phyloP scores from a whole-genome alignment of 495 filamentous ascomycete species.

The Xylaria bambusicola region DNA sequence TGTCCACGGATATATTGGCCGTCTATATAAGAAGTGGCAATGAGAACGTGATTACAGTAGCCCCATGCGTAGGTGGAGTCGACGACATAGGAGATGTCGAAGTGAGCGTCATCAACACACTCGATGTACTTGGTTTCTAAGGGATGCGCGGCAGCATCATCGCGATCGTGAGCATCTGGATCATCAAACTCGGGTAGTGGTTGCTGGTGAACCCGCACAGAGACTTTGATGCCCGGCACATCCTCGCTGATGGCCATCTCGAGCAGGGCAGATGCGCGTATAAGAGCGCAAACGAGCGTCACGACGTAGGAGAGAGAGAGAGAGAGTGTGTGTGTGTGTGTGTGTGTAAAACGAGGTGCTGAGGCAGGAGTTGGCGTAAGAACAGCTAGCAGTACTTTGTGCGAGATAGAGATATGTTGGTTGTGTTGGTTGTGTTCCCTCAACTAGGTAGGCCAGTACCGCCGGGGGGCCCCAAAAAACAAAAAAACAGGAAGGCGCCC shows the following conservation, averaged over 20 bases:
- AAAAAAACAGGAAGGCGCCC: no score
- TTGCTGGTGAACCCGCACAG: constrained; percentile 21
- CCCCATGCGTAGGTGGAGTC: constrained; percentile 15
- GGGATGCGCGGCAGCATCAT: background rate
- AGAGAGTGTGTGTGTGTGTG: no score
- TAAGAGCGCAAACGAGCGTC: no score
- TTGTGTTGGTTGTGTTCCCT: no score
- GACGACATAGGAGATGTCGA: constrained; percentile 19
- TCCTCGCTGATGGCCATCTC: constrained; percentile 35
- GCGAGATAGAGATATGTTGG: no score
- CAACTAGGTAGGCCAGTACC: no score
- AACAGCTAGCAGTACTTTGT: no score
- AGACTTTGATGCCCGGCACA: constrained; percentile 27
- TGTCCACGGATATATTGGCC: background rate
- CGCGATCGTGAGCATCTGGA: constrained; percentile 16
- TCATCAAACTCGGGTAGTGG: constrained; percentile 30
- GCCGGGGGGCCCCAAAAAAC: no score
- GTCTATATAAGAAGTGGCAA: background rate
- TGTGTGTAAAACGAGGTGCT: no score
- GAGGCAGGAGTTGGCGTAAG: no score
- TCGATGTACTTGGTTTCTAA: constrained; percentile 35
- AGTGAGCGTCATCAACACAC: constrained; percentile 31
- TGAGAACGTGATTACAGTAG: constrained; percentile 9
- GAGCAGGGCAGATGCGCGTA: no score
- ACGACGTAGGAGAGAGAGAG: no score